Evolutionary conservation across 768 basidiomycete species (phyloP).

Genomic region (Rhizopogon vinicolor): DNA sequence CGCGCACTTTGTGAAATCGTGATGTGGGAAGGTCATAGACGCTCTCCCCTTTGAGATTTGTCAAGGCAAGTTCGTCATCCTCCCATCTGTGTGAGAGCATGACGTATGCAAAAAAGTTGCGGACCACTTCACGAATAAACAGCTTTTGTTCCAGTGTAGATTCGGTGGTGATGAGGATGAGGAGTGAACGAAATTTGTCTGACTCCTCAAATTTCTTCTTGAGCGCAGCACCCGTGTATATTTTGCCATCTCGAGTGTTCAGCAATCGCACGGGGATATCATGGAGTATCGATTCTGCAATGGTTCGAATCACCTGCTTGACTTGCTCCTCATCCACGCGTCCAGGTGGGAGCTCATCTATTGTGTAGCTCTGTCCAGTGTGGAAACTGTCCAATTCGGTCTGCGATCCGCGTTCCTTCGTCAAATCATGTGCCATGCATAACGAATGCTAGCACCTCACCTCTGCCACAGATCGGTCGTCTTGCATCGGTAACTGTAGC

Average conservation of each 20-base stretch:
- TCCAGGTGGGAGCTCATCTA: background rate
- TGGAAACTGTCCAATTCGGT: background rate
- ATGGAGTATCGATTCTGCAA: background rate
- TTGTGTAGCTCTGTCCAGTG: background rate
- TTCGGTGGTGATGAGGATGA: background rate
- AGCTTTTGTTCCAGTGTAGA: background rate
- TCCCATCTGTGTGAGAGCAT: conserved; percentile 26
- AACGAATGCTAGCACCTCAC: background rate
- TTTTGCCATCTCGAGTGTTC: conserved; percentile 19
- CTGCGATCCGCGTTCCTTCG: background rate
- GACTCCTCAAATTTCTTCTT: conserved; percentile 13
- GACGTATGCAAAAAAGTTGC: conserved; percentile 19
- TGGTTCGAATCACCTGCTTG: background rate
- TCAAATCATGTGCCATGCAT: too few relatives aligned
- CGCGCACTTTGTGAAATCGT: conserved; percentile 13
- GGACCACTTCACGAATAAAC: conserved; percentile 5
- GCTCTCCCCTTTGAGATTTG: background rate
- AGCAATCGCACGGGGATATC: conserved; percentile 20
- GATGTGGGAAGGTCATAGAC: conserved; percentile 4
- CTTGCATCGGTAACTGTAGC: background rate
- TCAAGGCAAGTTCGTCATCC: conserved; percentile 3
- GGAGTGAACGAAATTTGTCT: background rate
- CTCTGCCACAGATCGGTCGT: background rate
- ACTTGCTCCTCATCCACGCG: background rate
- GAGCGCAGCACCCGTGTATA: conserved; percentile 15